Base-by-base conservation (phyloP, 352 stramenopile genomes). In the Pythium aristosporum region DNA sequence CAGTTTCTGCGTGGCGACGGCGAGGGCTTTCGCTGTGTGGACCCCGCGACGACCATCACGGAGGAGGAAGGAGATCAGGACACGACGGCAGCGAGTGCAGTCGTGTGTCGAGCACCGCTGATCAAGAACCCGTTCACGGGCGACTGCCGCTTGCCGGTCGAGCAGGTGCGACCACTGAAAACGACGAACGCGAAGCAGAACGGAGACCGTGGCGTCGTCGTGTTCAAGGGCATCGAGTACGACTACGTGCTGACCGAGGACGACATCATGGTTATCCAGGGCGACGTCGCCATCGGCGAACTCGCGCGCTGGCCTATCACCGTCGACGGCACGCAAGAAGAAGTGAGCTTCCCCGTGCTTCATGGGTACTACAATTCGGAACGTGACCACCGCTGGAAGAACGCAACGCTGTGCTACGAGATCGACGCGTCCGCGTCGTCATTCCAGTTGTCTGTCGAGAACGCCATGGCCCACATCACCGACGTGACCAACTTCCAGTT, bases 311-410 rank as follows among this genome's bases (percentile, higher is more conserved):
- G 64, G 64, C 18, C 66, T 1, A 18, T 7, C 2, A 16, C 32
- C n/a, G 50, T 34, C 16, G 50, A 47, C 39, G 18, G 13, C 39
- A n/a, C 39, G 30, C 5, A 15, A 16, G 30, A 49, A 16, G 53
- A 63, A 30, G 39, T 43, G 16, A 52, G 32, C 10, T 53, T 41
- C 0, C 75, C 68, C 15, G 66, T 91, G 16, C 66, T 89, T 16
- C 86, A 94, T 55, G 85, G 85, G 16, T 94, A 94, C 68, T 94
- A 87, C 72, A 91, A 94, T 61, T 68, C 79, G 9, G 83, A 87
- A 36, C 75, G 82, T 12, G 86, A 93, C 49, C 82, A 91, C 48
- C 86, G 84, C 6, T 93, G 86, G 84, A 63, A 68, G 23, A 69
- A 86, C 36, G 80, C 73, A 5, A 56, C 59, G 9, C 74, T 95